phyloP scores from a whole-genome alignment of 225 moss, liverwort and hornwort species.

The Polytrichum formosum region DNA sequence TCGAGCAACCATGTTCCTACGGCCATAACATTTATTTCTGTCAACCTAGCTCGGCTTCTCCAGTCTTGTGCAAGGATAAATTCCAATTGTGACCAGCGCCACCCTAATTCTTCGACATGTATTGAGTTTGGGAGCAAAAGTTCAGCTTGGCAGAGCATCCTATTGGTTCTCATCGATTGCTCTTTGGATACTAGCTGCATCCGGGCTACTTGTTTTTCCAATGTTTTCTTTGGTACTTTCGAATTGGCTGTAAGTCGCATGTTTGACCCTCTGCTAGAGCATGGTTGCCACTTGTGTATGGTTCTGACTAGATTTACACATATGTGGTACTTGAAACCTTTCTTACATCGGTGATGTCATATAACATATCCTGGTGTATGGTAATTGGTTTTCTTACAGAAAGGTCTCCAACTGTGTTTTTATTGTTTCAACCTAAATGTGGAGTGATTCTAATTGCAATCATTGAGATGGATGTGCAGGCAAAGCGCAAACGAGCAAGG shows the following conservation, averaged over 20 bases:
- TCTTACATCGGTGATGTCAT: background rate
- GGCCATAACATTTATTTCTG: constrained; percentile 64
- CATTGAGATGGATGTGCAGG: constrained; percentile 55
- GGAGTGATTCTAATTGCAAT: too few relatives aligned
- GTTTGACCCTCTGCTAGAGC: constrained; percentile 62
- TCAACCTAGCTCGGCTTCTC: constrained; percentile 63
- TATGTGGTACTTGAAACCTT: background rate
- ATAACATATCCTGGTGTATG: too few relatives aligned
- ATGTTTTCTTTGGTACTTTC: constrained; percentile 81
- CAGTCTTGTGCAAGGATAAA: constrained; percentile 55
- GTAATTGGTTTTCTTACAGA: too few relatives aligned
- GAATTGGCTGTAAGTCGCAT: constrained; percentile 66
- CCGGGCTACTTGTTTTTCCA: constrained; percentile 81
- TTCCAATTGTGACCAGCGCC: constrained; percentile 69
- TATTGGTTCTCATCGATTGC: constrained; percentile 52
- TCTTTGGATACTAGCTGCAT: constrained; percentile 90
- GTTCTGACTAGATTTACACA: constrained; percentile 7
- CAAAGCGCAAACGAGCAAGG: constrained; percentile 90
- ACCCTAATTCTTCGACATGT: constrained; percentile 65
- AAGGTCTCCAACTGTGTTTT: too few relatives aligned
- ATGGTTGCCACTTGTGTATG: constrained; percentile 40
- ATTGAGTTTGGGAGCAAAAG: constrained; percentile 84
- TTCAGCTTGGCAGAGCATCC: constrained; percentile 65
- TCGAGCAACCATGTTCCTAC: constrained; percentile 50
- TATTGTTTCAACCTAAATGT: too few relatives aligned